These are phyloP conservation scores for Noccaea caerulescens DNA, from an alignment of 345 rosid genomes.

Conservation along the genomic window DNA sequence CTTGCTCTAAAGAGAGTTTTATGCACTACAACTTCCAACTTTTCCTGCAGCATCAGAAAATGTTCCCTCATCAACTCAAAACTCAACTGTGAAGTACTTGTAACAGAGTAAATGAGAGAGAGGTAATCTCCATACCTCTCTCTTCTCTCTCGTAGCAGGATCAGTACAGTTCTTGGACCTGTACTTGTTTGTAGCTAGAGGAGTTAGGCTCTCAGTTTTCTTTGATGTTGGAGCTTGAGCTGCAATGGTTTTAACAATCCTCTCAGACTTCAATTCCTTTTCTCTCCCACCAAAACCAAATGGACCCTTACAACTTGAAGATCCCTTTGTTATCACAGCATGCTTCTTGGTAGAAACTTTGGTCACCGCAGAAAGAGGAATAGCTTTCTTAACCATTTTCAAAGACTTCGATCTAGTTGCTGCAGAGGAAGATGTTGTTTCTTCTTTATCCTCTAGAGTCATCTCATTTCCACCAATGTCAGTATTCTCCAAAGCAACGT, in stretches of 20 bases:
- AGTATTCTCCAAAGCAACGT: conserved; percentile 27
- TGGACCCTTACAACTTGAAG: conserved; percentile 44
- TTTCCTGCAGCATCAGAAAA: conserved; percentile 52
- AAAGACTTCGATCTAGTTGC: conserved; percentile 10
- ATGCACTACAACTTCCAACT: conserved; percentile 54
- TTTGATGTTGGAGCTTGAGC: conserved; percentile 47
- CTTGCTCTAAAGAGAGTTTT: conserved; percentile 67
- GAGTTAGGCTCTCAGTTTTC: conserved; percentile 49
- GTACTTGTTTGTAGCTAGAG: conserved; percentile 52
- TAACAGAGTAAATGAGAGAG: conserved; percentile 24
- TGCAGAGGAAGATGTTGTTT: background rate
- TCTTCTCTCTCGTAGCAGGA: conserved; percentile 49
- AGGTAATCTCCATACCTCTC: conserved; percentile 53
- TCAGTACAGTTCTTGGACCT: conserved; percentile 44
- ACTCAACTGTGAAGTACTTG: background rate
- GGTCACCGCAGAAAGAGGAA: background rate
- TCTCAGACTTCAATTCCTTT: conserved; percentile 49
- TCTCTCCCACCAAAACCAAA: conserved; percentile 48
- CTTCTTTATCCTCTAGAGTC: conserved; percentile 1
- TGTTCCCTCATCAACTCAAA: background rate
- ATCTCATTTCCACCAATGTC: background rate
- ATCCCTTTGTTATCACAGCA: conserved; percentile 47
- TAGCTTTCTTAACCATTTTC: background rate
- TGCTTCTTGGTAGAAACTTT: conserved; percentile 40
- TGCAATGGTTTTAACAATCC: conserved; percentile 46